Evolutionary conservation across 73 alveolate species (phyloP).

Genomic region (Paramecium pentaurelia): DNA sequence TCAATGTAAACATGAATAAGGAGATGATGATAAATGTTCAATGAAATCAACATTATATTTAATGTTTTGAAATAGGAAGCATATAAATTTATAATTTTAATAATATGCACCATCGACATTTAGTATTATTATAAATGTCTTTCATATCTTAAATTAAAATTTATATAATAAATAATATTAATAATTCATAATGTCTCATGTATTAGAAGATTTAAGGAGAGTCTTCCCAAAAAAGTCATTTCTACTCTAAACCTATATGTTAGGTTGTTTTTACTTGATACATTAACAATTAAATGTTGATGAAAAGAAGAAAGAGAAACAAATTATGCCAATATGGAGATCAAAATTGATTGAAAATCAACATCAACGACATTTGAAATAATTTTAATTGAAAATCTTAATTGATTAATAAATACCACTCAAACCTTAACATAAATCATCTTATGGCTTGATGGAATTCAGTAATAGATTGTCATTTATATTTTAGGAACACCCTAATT

Average conservation of each 20-base stretch:
- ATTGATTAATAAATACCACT: background rate
- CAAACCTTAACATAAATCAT: background rate
- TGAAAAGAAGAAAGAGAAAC: background rate
- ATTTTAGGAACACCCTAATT: conserved; percentile 11
- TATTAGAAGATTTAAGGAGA: conserved; percentile 40
- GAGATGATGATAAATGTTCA: conserved; percentile 36
- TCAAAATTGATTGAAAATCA: background rate
- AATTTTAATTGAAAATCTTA: background rate
- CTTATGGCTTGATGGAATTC: background rate
- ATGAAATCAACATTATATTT: conserved; percentile 19
- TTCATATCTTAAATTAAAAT: background rate
- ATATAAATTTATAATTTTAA: background rate
- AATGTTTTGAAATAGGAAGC: background rate
- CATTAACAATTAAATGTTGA: background rate
- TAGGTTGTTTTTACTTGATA: conserved; percentile 9
- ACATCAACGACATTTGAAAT: conserved; percentile 3
- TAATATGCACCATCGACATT: background rate
- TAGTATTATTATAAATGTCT: background rate
- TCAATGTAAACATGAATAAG: conserved; percentile 38
- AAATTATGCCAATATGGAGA: background rate
- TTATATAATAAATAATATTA: background rate
- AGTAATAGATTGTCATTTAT: background rate
- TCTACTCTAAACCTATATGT: background rate
- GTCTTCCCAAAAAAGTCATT: background rate
- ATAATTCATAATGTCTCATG: background rate